Base-by-base conservation (phyloP, 495 filamentous ascomycete species). In the Aspergillus incahuasiensis region DNA sequence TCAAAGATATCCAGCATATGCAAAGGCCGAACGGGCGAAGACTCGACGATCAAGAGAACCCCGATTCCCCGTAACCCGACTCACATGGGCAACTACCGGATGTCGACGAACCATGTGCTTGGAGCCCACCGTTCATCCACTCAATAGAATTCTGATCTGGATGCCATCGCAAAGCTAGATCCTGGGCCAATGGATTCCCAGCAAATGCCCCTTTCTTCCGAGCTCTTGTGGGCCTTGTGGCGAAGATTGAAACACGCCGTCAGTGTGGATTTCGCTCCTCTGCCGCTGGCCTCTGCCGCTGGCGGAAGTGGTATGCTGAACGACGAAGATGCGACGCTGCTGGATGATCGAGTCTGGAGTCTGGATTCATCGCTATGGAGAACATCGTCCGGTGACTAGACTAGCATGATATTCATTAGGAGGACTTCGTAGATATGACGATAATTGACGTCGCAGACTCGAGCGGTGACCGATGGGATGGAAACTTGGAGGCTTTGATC, bases 171-270 rank as follows among this genome's bases (percentile, higher is more conserved):
- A 53, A 12, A 24, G 51, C 19, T 15, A 13, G 21, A 16, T 25
- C 24, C 21, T 21, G 11, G 25, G 16, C 6, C 21, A 43, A 47
- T 47, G 24, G 24, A 40, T 8, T 13, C 30, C n/a, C 9, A 24
- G 15, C 19, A 30, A n/a, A 15, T 1, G 4, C 18, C n/a, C 16
- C 5, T 48, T 55, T 30, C 21, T 49, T 35, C 22, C 45, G 32
- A 35, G 32, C 48, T 4, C 32, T 49, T 48, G 38, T 48, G 53
- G 53, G 25, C 22, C 53, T 22, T 40, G 44, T 55, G 53, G 53
- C 32, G 20, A n/a, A 24, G 42, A n/a, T 1, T 55, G 44, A 48
- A 55, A 55, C 45, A 44, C 34, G 45, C 45, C 38, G 45, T 47
- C 52, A 40, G 24, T 38, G 21, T 3, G 41, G 3, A 28, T 55